Percentiles rank a stretch among this genome's conserved stretches.
phyloP scores from a whole-genome alignment of 2,329 filamentous ascomycete genomes.

The Phialophora expanda region DNA sequence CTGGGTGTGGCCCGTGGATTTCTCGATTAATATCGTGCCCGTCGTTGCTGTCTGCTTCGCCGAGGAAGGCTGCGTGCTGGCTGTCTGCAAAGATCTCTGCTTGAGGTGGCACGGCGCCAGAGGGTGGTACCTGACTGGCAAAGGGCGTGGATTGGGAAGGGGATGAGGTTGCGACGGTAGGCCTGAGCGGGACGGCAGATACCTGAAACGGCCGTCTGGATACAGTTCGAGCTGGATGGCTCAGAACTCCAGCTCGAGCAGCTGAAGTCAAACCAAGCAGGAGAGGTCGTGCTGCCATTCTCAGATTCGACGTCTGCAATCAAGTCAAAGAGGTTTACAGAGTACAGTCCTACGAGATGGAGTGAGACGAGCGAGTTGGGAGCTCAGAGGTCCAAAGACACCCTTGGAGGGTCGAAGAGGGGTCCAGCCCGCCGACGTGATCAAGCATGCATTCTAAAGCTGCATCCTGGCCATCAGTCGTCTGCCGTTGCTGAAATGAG shows the following conservation, averaged over 20 bases:
- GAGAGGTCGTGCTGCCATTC: conserved; percentile 30
- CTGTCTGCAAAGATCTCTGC: conserved; percentile 20
- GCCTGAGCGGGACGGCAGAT: conserved; percentile 14
- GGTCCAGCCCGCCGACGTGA: conserved; percentile 9
- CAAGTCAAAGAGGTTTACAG: not conserved
- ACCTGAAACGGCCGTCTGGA: conserved; percentile 15
- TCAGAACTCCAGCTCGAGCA: conserved; percentile 5
- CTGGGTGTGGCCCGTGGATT: conserved; percentile 22
- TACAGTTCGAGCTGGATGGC: not conserved
- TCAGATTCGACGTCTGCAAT: not conserved
- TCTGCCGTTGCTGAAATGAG: conserved; percentile 9
- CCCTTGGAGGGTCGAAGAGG: conserved; percentile 15
- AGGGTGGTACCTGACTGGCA: conserved; percentile 21
- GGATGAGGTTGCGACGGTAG: conserved; percentile 20
- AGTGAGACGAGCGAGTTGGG: not conserved
- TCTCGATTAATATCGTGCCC: conserved; percentile 29
- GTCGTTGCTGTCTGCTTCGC: conserved; percentile 38
- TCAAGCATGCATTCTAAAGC: not conserved
- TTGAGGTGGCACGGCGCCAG: conserved; percentile 11
- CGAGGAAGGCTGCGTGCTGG: conserved; percentile 33
- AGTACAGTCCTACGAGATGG: not conserved
- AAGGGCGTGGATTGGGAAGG: conserved; percentile 14
- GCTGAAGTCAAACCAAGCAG: conserved; percentile 22
- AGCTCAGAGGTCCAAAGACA: conserved; percentile 2
- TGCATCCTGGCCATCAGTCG: conserved; percentile 1